Evolutionary conservation across 805 yeast genomes (phyloP).

Genomic region (Candida xyloterini): DNA sequence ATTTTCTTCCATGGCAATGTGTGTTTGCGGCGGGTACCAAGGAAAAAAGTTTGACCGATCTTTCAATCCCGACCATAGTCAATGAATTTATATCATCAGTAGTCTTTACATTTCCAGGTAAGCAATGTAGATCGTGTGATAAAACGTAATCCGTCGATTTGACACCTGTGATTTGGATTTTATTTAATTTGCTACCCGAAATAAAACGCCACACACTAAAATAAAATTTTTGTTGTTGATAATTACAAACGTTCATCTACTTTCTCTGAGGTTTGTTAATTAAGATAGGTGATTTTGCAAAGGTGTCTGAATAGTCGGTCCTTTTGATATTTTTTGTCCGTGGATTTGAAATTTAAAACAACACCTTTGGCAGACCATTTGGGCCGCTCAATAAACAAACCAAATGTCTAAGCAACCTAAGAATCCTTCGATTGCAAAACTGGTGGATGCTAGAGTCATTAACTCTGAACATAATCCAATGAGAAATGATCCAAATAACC

Average conservation of each 20-base stretch:
- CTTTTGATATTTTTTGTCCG: no score
- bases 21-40: constrained; percentile 11
- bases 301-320: no score
- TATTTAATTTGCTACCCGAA: background rate
- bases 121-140: background rate
- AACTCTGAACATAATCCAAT: constrained; percentile 1
- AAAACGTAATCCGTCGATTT: background rate
- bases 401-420: constrained; percentile 12
- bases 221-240: constrained; percentile 7
- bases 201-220: constrained; percentile 8
- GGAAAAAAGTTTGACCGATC: background rate
- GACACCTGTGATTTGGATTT: background rate
- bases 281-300: background rate
- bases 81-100: no score
- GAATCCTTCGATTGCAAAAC: constrained; percentile 13
- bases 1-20: constrained; percentile 6
- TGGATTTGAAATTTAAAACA: no score
- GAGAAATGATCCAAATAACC: constrained; percentile 9
- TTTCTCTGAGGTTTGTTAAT: background rate
- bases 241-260: constrained; percentile 2
- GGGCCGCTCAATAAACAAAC: constrained; percentile 6
- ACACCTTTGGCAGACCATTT: background rate
- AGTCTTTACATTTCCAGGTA: background rate
- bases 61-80: background rate
- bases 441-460: constrained; percentile 10